Conservation (phyloP, 2,329 filamentous ascomycete species). For the Fusarium sp. region DNA sequence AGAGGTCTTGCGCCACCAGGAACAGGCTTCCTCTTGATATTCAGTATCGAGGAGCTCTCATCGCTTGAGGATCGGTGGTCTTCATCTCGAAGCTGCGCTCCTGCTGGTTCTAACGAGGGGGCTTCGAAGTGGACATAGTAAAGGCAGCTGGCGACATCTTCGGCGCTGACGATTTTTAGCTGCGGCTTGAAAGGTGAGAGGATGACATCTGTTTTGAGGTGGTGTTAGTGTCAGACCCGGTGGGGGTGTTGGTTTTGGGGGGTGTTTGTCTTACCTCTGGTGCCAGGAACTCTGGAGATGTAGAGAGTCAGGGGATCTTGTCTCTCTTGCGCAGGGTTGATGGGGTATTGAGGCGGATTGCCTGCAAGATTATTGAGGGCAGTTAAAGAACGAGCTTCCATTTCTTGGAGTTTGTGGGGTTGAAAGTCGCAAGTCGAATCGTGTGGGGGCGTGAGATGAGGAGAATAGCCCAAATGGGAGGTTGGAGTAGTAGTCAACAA, state of each 20-base stretch:
- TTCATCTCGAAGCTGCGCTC: slow-evolving; percentile 48
- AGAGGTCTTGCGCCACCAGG: slow-evolving; percentile 52
- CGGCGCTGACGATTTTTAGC: slow-evolving; percentile 86
- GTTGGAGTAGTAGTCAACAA: slow-evolving; percentile 26
- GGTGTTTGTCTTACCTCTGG: slow-evolving; percentile 72
- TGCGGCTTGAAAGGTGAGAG: slow-evolving; percentile 91
- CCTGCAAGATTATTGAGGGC: slow-evolving; percentile 83
- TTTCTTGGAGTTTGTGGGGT: slow-evolving; percentile 49
- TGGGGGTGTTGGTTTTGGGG: slow-evolving; percentile 4
- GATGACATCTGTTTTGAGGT: slow-evolving; percentile 78
- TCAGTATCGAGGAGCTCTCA: slow-evolving; percentile 58
- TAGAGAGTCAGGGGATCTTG: slow-evolving; percentile 85
- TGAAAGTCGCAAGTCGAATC: slow-evolving; percentile 14
- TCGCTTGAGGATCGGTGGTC: slow-evolving; percentile 58
- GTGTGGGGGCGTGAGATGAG: slow-evolving; percentile 25
- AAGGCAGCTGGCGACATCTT: slow-evolving; percentile 87
- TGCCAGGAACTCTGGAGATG: slow-evolving; percentile 92
- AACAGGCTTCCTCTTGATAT: slow-evolving; percentile 68
- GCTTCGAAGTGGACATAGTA: slow-evolving; percentile 85
- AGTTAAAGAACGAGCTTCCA: slow-evolving; percentile 88
- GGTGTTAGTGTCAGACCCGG: slow-evolving; percentile 35
- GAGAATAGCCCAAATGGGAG: slow-evolving; percentile 18
- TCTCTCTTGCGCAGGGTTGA: slow-evolving; percentile 77
- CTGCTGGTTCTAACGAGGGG: slow-evolving; percentile 66
- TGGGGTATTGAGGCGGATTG: slow-evolving; percentile 87